Percentiles rank a stretch among this genome's conserved stretches.
phyloP scores from a whole-genome alignment of 257 asterid species.

The Scutellaria minor region DNA sequence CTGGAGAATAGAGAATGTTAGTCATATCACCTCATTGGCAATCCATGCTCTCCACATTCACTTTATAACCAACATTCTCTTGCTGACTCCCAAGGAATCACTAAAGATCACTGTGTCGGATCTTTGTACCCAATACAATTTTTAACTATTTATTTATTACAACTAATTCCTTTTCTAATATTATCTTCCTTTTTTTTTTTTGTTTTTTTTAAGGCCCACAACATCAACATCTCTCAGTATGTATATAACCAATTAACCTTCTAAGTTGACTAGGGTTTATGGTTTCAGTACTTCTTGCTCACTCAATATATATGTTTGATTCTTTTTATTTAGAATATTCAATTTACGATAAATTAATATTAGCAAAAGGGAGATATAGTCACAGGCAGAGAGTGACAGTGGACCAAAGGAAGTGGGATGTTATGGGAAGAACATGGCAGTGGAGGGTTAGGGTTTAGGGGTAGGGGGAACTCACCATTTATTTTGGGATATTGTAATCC shows the following conservation, averaged over 20 bases:
- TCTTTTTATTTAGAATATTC: slow-evolving; percentile 3
- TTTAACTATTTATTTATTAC: no score
- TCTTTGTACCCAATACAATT: no score
- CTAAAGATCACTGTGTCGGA: no score
- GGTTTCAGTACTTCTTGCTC: slow-evolving; percentile 15
- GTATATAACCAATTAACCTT: background rate
- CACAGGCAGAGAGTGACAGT: slow-evolving; percentile 26
- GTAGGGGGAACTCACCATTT: no score
- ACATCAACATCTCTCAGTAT: no score
- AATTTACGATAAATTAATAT: background rate
- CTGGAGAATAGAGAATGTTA: background rate
- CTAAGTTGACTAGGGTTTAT: background rate
- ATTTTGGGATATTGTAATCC: no score
- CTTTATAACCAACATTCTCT: no score
- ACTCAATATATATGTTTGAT: background rate
- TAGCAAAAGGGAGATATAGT: slow-evolving; percentile 12
- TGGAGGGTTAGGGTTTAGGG: background rate
- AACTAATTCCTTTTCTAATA: no score
- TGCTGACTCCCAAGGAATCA: no score
- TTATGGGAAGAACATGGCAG: slow-evolving; percentile 55
- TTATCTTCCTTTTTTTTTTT: no score
- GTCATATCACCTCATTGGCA: background rate
- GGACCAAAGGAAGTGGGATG: slow-evolving; percentile 52
- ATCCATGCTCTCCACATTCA: no score
- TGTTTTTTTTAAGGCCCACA: no score